Evolutionary conservation across 1,284 basidiomycete genomes (phyloP).

Genomic region (Irpex sp.): DNA sequence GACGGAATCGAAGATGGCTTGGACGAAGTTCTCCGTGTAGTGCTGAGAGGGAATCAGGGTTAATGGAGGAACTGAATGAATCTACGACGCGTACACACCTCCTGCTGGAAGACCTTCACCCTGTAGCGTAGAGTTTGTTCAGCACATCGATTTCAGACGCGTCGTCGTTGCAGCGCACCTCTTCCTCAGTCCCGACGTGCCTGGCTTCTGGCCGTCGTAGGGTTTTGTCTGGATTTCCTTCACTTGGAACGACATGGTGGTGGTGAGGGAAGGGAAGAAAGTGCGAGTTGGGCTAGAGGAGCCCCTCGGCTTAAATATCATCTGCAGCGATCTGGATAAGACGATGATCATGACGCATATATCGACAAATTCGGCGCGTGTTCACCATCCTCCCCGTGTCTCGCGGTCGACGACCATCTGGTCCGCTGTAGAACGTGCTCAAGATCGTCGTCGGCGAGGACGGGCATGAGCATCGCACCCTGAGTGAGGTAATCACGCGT

Average conservation of each 20-base stretch:
- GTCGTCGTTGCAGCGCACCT: constrained; percentile 45
- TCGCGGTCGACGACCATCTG: background rate
- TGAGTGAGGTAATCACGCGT: background rate
- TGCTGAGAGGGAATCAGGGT: constrained; percentile 44
- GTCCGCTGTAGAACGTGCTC: background rate
- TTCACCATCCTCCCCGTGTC: background rate
- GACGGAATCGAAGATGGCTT: constrained; percentile 92
- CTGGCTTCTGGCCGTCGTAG: constrained; percentile 90
- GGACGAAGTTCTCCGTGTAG: constrained; percentile 99
- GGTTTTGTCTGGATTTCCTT: constrained; percentile 72
- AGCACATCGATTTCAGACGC: constrained; percentile 6
- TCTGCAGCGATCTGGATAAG: constrained; percentile 1
- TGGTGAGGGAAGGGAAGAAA: constrained; percentile 12
- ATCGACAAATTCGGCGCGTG: background rate
- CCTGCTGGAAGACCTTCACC: constrained; percentile 91
- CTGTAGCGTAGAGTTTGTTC: constrained; percentile 35
- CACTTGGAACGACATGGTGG: constrained; percentile 40
- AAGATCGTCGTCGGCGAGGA: background rate
- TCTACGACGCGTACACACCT: constrained; percentile 44
- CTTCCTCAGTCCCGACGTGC: constrained; percentile 93
- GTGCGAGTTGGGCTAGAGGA: background rate
- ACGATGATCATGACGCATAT: constrained; percentile 4
- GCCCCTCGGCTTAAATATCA: background rate
- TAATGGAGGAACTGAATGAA: background rate
- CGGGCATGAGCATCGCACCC: background rate